phyloP scores from a whole-genome alignment of 345 rosid genomes.

The Arabidopsis suecica region DNA sequence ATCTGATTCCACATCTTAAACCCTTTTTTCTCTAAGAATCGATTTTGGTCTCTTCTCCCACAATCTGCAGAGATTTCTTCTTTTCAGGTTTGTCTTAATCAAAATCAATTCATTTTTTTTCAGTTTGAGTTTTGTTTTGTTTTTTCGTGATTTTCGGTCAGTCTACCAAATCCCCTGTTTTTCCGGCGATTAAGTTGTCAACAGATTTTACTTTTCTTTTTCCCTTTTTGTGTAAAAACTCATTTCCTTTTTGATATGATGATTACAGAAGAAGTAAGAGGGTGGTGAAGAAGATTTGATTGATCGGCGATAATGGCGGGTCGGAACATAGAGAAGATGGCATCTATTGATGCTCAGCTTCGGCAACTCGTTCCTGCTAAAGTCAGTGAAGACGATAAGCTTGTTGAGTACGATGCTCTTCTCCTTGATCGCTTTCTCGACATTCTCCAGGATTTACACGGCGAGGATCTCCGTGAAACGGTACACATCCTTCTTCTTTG shows the following conservation, averaged over 20 bases:
- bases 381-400: conserved; percentile 95
- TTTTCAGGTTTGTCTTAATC: conserved; percentile 26
- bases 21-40: neutral
- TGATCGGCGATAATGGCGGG: conserved; percentile 53
- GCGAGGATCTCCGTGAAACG: conserved; percentile 94
- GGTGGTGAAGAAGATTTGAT: conserved; percentile 10
- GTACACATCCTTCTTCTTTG: conserved; percentile 40
- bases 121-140: neutral
- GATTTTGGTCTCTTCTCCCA: neutral
- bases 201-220: conserved; percentile 13
- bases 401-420: conserved; percentile 94
- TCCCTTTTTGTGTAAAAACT: neutral
- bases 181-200: neutral
- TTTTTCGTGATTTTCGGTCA: neutral
- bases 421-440: conserved; percentile 96
- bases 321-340: conserved; percentile 83
- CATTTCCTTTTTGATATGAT: conserved; percentile 1
- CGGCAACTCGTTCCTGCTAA: conserved; percentile 78
- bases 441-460: conserved; percentile 93
- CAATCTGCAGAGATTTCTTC: conserved; percentile 17
- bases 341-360: conserved; percentile 95
- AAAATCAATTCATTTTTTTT: neutral
- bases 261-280: conserved; percentile 35
- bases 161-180: conserved; percentile 18
- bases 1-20: conserved; percentile 13